Conservation (phyloP, 139 green algal species). For the Desmodesmus armatus region DNA sequence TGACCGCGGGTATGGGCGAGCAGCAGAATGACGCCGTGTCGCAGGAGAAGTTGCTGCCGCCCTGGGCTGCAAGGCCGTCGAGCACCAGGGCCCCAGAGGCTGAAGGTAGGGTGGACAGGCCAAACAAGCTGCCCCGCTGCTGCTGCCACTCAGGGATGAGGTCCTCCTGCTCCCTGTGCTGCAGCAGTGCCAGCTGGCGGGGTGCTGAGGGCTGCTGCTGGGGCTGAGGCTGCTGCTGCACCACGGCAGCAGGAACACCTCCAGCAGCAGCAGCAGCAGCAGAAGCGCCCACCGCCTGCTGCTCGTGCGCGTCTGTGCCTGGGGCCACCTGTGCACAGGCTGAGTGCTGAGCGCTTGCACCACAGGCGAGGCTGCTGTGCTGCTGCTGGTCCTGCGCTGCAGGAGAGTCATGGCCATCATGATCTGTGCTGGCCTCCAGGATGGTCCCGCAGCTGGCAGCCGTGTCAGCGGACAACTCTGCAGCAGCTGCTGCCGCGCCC, state of each 20-base stretch:
- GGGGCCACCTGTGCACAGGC: too few species aligned
- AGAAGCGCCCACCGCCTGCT: too few species aligned
- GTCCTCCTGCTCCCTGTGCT: background rate
- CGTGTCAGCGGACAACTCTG: background rate
- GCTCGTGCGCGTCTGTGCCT: too few species aligned
- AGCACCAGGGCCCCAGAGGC: background rate
- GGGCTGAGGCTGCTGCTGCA: background rate
- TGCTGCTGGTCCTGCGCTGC: background rate
- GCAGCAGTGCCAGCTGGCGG: background rate
- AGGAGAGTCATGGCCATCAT: too few species aligned
- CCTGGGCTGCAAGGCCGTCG: background rate
- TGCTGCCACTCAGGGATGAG: conserved; percentile 40
- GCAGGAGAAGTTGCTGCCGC: conserved; percentile 37
- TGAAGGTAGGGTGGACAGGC: conserved; percentile 17
- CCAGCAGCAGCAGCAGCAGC: too few species aligned
- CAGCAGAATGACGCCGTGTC: background rate
- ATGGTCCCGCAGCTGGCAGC: conserved; percentile 2
- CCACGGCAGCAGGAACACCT: background rate
- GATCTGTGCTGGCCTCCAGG: too few species aligned
- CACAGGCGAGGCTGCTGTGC: too few species aligned
- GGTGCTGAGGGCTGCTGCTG: conserved; percentile 7
- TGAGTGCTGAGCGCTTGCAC: too few species aligned
- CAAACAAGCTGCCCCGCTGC: conserved; percentile 37
- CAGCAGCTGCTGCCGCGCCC: conserved; percentile 8
- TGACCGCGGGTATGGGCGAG: background rate